These are phyloP conservation scores for Cladosporium austrohemisphaericum DNA, from an alignment of 2,329 filamentous ascomycete species.

Conservation along the genomic window DNA sequence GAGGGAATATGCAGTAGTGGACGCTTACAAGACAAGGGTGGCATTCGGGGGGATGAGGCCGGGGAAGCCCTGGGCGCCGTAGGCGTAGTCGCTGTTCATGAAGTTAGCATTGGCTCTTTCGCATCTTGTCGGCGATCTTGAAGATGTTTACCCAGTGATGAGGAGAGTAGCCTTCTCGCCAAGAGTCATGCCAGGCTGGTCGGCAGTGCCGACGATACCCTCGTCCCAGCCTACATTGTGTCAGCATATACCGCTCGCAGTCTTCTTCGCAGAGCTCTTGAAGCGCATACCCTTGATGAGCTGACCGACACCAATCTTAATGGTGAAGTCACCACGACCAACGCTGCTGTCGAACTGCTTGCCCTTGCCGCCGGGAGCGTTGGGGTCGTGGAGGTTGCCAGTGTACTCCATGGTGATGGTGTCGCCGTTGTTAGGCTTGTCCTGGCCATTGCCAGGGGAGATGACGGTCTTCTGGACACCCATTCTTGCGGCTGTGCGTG, in stretches of 20 bases:
- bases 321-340: slow-evolving; percentile 71
- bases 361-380: slow-evolving; percentile 61
- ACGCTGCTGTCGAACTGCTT: slow-evolving; percentile 83
- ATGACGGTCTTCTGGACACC: slow-evolving; percentile 65
- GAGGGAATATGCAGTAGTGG: slow-evolving; percentile 4
- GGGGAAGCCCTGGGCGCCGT: slow-evolving; percentile 67
- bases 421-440: slow-evolving; percentile 63
- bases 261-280: neutral
- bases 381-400: slow-evolving; percentile 72
- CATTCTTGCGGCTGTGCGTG: slow-evolving; percentile 32
- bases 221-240: slow-evolving; percentile 52
- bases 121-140: neutral
- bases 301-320: slow-evolving; percentile 72
- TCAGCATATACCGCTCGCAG: slow-evolving; percentile 2
- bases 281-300: slow-evolving; percentile 73
- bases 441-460: slow-evolving; percentile 57
- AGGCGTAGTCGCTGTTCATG: slow-evolving; percentile 57
- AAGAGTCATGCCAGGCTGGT: slow-evolving; percentile 76
- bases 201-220: slow-evolving; percentile 57
- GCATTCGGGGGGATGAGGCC: slow-evolving; percentile 71
- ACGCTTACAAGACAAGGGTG: slow-evolving; percentile 77
- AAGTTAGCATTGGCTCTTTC: slow-evolving; percentile 2
- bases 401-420: slow-evolving; percentile 86
- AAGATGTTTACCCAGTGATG: slow-evolving; percentile 68
- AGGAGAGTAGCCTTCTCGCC: slow-evolving; percentile 85